Base-by-base conservation (phyloP, 2,329 filamentous ascomycete genomes). In the Boeremia lycopersici region DNA sequence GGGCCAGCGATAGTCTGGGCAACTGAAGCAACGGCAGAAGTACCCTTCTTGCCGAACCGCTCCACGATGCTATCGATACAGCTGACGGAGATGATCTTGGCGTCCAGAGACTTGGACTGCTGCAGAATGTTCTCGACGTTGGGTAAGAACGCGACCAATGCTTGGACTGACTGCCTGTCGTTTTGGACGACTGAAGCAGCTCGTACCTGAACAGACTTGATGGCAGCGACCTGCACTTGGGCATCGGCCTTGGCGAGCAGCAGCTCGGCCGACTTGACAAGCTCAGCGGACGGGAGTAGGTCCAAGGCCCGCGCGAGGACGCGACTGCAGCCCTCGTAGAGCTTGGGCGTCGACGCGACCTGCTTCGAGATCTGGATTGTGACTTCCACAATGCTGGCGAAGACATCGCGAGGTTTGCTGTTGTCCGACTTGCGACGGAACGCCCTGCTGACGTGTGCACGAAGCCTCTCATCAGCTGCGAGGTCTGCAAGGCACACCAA, bases 51-150 rank as follows among this genome's bases (percentile, higher is more conserved):
- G 63, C 95, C 96, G 72, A 96, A 98, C 73, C 93, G 93, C 76
- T 97, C 93, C 2, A 90, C 86, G 59, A 99, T 96, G 74, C 91
- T 90, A 76, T 97, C 93, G 39, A 98, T 88, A 65, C 93, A 98
- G 31, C 87, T 87, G 58, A 99, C 87, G 1, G 93, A 90, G 10
- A 90, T 91, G 66, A 92, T 88, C 76, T 93, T 92, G 73, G 95
- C 88, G 26, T 86, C 82, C 48, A 89, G 84, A 62, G 95, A 87
- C 29, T 83, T 79, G 6, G 89, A 89, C 44, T 89, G 84, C 50
- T 88, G 81, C 55, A 99, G 85, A 40, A 96, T 89, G 17, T 84
- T 82, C 15, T 90, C 90, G 57, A 96, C 82, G 62, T 88, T 88
- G 10, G 90, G 88, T 61, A 96, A 72, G 80, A 97, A 95, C 10